Percentiles rank a stretch among this genome's conserved stretches.
phyloP scores from a whole-genome alignment of 164 flowering plant genomes.

The Amborella trichopoda region DNA sequence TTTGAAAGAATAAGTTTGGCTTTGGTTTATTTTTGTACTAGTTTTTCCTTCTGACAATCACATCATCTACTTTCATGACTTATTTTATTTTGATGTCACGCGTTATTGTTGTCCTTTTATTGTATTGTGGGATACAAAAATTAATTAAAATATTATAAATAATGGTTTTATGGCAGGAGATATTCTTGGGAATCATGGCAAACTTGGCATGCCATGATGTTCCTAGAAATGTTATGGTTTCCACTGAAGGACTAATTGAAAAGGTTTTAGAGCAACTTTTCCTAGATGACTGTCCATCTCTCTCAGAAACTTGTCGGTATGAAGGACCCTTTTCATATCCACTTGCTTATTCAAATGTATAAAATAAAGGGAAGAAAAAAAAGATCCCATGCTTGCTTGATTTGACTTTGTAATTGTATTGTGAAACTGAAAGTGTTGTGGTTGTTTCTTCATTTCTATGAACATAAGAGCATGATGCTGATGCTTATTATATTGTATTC shows the following conservation, averaged over 20 bases:
- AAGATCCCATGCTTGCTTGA: no score
- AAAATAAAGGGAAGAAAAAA: no score
- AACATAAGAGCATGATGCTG: no score
- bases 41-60: not conserved
- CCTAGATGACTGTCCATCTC: constrained; percentile 66
- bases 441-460: no score
- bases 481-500: no score
- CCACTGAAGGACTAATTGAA: constrained; percentile 40
- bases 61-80: not conserved
- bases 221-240: constrained; percentile 35
- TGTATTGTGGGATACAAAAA: not conserved
- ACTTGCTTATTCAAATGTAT: no score
- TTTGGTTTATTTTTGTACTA: not conserved
- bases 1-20: not conserved
- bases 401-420: no score
- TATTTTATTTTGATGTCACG: not conserved
- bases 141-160: not conserved
- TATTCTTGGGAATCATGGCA: constrained; percentile 79
- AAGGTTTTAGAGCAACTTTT: constrained; percentile 58
- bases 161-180: constrained; percentile 49
- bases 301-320: constrained; percentile 73
- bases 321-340: no score
- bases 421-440: no score
- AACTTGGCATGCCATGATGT: constrained; percentile 87
- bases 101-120: not conserved